Evolutionary conservation across 305 asterid genomes (phyloP), one percentile per base, ranked within the genome.

Genomic region (Fraxinus baroniana): DNA sequence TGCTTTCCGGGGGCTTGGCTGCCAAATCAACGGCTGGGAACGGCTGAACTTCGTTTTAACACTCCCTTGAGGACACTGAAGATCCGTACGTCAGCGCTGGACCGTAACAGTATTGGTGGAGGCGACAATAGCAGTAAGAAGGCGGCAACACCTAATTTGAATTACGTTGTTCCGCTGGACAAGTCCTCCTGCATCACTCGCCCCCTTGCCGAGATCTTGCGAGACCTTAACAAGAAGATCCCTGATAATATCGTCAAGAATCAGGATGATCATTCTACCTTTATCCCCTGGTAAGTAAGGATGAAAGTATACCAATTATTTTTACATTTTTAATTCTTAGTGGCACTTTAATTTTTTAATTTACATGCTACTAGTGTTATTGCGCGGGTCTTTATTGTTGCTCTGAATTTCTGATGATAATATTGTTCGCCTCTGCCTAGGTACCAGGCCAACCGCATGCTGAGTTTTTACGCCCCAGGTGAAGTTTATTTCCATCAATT

Each of bases 401-500:
- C 77, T 82, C 55, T 46, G 55, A 46, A 46, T 46, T 3, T 12
- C 68, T 82, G 81, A 81, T 84, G 84, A 72, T 79, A 49, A 49
- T 82, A 52, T 81, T 84, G 39, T 79, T 72, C 84, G 80, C 79
- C 85, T 41, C 17, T 74, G 80, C 37, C 13, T 77, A 95, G 98
- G 98, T 93, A 91, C 91, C 98, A 95, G 62, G 97, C 98, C 81
- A 95, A 95, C 84, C 97, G 98, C 77, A 90, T 95, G 98, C 87
- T 95, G 89, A 95, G 98, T 90, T 95, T 95, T 88, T 93, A 95
- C 87, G 98, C 98, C 85, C 98, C 98, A 87, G 98, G 98, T 93
- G 77, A 83, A 80, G 68, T 80, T 32, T 83, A 7, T 81, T 80
- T 7, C 73, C 74, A 64, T 83, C 84, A 79, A 28, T 49, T 55